phyloP scores from a whole-genome alignment of 345 rosid genomes.

The Acer yangbiense region DNA sequence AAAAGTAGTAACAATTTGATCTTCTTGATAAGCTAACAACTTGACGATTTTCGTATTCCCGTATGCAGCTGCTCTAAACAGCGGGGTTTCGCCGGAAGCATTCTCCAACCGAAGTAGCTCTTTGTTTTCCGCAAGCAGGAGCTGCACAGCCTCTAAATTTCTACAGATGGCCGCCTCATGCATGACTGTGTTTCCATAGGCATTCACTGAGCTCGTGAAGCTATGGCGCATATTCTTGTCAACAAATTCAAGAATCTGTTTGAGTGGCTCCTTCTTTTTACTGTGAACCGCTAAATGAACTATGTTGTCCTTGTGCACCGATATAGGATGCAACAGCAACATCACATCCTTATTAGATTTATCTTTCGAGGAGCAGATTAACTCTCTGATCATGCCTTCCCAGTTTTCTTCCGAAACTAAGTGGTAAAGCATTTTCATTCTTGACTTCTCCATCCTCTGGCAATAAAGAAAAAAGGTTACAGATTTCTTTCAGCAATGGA shows the following conservation, averaged over 20 bases:
- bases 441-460: too few species aligned
- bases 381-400: background rate
- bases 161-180: slow-evolving; percentile 15
- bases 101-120: background rate
- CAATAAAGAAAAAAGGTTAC: too few species aligned
- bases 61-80: background rate
- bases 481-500: too few species aligned
- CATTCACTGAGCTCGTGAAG: background rate
- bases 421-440: background rate
- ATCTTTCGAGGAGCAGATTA: too few species aligned
- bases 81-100: background rate
- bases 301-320: background rate
- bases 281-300: background rate
- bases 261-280: background rate
- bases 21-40: background rate
- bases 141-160: background rate
- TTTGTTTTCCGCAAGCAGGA: background rate
- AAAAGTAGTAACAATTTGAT: background rate
- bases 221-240: background rate
- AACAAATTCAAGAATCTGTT: background rate
- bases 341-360: too few species aligned
- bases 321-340: background rate
- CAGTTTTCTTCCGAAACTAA: background rate
- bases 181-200: slow-evolving; percentile 20
- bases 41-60: background rate